These are phyloP conservation scores for Stylosanthes scabra DNA, from an alignment of 331 rosid genomes.

Conservation along the genomic window DNA sequence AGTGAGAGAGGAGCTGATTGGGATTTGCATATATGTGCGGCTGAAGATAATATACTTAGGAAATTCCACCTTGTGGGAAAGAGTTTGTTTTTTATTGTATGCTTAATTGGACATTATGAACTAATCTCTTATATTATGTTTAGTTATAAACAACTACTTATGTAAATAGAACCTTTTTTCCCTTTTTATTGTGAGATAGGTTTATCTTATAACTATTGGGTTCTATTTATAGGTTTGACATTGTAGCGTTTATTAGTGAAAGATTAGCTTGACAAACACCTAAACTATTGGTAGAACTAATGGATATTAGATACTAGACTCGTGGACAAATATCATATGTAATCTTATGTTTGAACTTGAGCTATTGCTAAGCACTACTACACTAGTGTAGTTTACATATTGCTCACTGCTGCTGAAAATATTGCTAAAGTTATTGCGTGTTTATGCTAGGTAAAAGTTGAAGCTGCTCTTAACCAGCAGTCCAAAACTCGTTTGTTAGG, in stretches of 20 bases:
- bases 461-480: conserved; percentile 91
- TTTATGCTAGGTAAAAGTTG: conserved; percentile 78
- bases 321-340: background rate
- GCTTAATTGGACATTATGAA: conserved; percentile 14
- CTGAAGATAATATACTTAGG: too few species aligned
- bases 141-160: background rate
- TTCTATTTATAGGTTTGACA: conserved; percentile 8
- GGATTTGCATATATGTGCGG: too few species aligned
- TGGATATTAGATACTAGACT: too few species aligned
- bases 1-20: too few species aligned
- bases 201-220: conserved; percentile 8
- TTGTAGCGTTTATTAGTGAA: background rate
- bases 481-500: conserved; percentile 96
- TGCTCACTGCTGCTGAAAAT: conserved; percentile 23
- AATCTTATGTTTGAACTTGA: conserved; percentile 10
- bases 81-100: background rate
- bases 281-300: background rate
- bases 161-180: background rate
- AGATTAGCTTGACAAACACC: conserved; percentile 17
- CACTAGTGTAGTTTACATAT: conserved; percentile 14
- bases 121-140: background rate
- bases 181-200: background rate
- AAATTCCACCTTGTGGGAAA: background rate
- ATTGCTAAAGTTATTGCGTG: conserved; percentile 30
- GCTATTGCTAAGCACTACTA: background rate